phyloP scores from a whole-genome alignment of 352 stramenopile genomes.

The Phytopythium vexans region DNA sequence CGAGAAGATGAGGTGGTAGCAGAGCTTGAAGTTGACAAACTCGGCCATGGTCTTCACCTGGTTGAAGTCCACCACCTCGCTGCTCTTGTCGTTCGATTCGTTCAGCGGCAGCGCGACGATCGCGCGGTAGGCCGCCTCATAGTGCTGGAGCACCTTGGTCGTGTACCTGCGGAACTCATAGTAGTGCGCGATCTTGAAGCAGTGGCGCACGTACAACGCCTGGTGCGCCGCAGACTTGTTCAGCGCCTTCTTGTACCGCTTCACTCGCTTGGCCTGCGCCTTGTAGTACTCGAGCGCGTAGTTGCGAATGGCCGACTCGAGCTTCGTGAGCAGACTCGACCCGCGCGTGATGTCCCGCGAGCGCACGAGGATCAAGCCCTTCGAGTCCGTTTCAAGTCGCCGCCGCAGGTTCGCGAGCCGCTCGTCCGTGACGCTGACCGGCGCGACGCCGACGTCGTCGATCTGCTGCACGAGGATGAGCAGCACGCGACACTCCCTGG shows the following conservation, averaged over 20 bases:
- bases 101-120: constrained; percentile 53
- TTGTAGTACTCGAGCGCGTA: constrained; percentile 89
- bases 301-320: constrained; percentile 69
- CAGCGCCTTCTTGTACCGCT: constrained; percentile 80
- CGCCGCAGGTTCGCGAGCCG: constrained; percentile 61
- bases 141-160: constrained; percentile 84
- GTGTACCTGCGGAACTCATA: constrained; percentile 87
- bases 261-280: constrained; percentile 83
- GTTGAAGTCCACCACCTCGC: constrained; percentile 28
- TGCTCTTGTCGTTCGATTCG: constrained; percentile 22
- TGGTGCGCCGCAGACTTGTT: constrained; percentile 53
- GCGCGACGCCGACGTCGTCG: constrained; percentile 57
- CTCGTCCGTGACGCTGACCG: constrained; percentile 73
- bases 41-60: constrained; percentile 85
- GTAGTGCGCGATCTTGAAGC: constrained; percentile 89
- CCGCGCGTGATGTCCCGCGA: constrained; percentile 60
- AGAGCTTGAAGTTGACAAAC: constrained; percentile 87
- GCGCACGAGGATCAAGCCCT: constrained; percentile 63
- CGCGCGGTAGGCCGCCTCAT: constrained; percentile 75
- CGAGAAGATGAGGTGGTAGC: constrained; percentile 86
- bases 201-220: constrained; percentile 64
- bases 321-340: constrained; percentile 60
- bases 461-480: constrained; percentile 80
- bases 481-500: constrained; percentile 73
- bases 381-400: constrained; percentile 71